phyloP scores from a whole-genome alignment of 257 asterid species.

The Nicotiana tabacum region DNA sequence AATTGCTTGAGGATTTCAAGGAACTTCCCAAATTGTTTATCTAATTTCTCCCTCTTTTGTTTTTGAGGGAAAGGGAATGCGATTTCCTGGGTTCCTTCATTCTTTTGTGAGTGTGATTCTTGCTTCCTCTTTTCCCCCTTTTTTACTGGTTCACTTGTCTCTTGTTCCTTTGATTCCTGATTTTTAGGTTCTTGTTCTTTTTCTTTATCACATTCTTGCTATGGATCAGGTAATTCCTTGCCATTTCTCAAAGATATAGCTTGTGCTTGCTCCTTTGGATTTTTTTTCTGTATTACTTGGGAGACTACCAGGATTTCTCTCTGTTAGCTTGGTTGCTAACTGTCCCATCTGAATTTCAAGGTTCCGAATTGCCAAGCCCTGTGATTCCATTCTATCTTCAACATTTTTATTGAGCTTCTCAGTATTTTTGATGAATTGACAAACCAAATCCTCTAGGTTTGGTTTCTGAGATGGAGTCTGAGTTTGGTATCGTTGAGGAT shows the following conservation, averaged over 20 bases:
- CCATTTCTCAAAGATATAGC: no score
- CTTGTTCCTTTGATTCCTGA: neutral
- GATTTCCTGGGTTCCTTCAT: neutral
- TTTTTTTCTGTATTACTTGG: no score
- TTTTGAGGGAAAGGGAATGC: neutral
- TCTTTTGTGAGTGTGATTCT: neutral
- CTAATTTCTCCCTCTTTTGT: neutral
- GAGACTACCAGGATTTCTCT: neutral
- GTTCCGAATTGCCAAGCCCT: no score
- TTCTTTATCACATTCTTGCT: neutral
- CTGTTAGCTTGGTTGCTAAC: neutral
- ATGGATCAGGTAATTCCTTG: neutral
- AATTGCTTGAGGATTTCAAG: neutral
- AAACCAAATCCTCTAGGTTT: neutral
- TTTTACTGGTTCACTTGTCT: neutral
- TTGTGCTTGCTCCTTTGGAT: neutral
- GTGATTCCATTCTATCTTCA: neutral
- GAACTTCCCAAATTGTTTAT: neutral
- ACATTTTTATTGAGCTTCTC: neutral
- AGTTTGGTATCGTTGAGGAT: no score
- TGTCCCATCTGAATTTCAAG: neutral
- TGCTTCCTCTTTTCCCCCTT: neutral
- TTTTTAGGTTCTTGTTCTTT: neutral
- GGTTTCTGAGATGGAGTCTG: neutral
- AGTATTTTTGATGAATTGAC: neutral